These are phyloP conservation scores for Pulveroboletus sp. DNA, from an alignment of 768 basidiomycete genomes.

Conservation along the genomic window DNA sequence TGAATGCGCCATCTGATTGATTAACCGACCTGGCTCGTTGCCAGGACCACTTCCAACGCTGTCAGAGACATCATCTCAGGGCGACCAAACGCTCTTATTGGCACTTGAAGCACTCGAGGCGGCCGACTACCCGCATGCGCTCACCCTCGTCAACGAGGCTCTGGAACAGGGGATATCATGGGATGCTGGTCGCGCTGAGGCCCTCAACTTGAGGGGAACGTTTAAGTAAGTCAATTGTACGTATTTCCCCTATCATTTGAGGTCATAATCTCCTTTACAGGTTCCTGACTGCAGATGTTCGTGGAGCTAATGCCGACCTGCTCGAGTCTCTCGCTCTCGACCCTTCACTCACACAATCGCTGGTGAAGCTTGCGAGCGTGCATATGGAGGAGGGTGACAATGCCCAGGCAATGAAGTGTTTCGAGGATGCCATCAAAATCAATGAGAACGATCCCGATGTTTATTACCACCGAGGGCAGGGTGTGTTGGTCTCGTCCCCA, in stretches of 20 bases:
- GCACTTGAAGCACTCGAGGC: constrained; percentile 82
- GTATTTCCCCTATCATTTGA: background rate
- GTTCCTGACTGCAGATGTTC: constrained; percentile 84
- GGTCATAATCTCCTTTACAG: constrained; percentile 33
- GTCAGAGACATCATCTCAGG: constrained; percentile 69
- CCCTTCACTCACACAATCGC: constrained; percentile 74
- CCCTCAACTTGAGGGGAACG: constrained; percentile 88
- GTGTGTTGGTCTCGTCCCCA: constrained; percentile 33
- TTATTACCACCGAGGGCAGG: constrained; percentile 98
- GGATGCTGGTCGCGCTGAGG: constrained; percentile 74
- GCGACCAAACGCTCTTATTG: constrained; percentile 78
- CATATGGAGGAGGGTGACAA: constrained; percentile 93
- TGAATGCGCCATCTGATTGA: background rate
- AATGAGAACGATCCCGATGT: constrained; percentile 89
- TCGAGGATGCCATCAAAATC: constrained; percentile 81
- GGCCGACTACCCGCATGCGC: constrained; percentile 76
- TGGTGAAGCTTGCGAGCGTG: constrained; percentile 95
- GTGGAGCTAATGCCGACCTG: constrained; percentile 79
- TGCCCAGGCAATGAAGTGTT: constrained; percentile 79
- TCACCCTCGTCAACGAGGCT: constrained; percentile 78
- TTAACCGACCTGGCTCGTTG: background rate
- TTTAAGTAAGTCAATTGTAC: constrained; percentile 67
- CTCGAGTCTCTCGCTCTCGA: constrained; percentile 65
- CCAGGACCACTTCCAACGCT: constrained; percentile 64
- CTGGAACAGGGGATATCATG: constrained; percentile 82